Evolutionary conservation across 495 filamentous ascomycete genomes (phyloP).

Genomic region (Neurospora intermedia): DNA sequence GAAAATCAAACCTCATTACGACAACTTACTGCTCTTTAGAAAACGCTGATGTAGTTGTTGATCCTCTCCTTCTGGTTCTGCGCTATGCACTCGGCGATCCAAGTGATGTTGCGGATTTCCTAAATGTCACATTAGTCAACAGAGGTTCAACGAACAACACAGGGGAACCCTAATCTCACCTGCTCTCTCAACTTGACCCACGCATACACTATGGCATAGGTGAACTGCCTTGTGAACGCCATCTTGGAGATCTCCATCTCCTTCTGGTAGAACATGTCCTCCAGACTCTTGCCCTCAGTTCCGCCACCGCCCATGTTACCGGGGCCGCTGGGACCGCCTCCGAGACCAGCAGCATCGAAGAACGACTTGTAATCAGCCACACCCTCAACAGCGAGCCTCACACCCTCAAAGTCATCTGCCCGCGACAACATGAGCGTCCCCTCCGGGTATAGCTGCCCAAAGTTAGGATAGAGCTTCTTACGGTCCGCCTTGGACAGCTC

Average conservation of each 20-base stretch:
- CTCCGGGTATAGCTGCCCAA: constrained; percentile 85
- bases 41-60: constrained; percentile 96
- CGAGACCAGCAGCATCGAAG: constrained; percentile 85
- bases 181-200: constrained; percentile 98
- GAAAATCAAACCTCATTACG: constrained; percentile 2
- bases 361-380: constrained; percentile 85
- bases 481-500: constrained; percentile 89
- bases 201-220: constrained; percentile 86
- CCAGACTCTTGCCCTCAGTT: constrained; percentile 76
- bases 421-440: constrained; percentile 90
- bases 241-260: constrained; percentile 97
- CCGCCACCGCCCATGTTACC: constrained; percentile 74
- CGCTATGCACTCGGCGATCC: constrained; percentile 99
- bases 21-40: constrained; percentile 30
- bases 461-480: constrained; percentile 90
- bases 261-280: constrained; percentile 98
- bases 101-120: constrained; percentile 99
- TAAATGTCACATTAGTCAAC: constrained; percentile 21
- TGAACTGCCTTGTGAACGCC: constrained; percentile 94
- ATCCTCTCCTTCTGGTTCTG: constrained; percentile 99
- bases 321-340: constrained; percentile 57
- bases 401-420: constrained; percentile 90
- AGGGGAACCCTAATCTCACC: constrained; percentile 41
- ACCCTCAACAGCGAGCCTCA: constrained; percentile 83
- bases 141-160: background rate